Evolutionary conservation across 73 alveolate genomes (phyloP).

Genomic region (Uronychia setigera): DNA sequence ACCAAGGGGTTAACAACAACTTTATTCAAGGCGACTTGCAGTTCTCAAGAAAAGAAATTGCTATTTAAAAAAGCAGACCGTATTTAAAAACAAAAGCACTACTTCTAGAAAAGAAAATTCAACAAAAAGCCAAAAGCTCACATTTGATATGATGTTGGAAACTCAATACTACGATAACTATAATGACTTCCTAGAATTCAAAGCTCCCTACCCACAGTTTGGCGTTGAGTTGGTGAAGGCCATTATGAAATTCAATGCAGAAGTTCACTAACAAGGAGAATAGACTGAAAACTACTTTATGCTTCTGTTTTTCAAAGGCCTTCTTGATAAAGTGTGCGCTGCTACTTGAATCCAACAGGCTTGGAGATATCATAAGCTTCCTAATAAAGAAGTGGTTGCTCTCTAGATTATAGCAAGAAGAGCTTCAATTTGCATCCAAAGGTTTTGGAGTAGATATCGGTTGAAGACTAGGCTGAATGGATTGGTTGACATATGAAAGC

Average conservation of each 20-base stretch:
- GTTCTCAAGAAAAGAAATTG: not conserved
- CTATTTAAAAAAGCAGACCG: not conserved
- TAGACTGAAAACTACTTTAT: not conserved
- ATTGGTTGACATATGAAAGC: constrained; percentile 5
- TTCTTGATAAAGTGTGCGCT: constrained; percentile 10
- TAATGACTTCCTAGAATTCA: constrained; percentile 32
- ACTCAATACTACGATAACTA: constrained; percentile 26
- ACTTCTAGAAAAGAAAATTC: not conserved
- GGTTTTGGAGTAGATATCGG: constrained; percentile 43
- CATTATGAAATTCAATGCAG: constrained; percentile 14
- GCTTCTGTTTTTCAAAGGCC: constrained; percentile 13
- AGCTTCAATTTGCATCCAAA: constrained; percentile 43
- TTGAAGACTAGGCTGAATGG: constrained; percentile 41
- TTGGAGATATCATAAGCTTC: not conserved
- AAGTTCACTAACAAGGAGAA: not conserved
- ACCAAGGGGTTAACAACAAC: too few relatives aligned
- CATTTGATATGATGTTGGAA: not conserved
- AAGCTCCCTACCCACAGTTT: constrained; percentile 21
- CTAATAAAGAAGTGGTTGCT: not conserved
- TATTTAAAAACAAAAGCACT: not conserved
- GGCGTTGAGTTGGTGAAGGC: constrained; percentile 1
- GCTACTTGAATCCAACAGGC: constrained; percentile 22
- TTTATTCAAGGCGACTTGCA: too few relatives aligned
- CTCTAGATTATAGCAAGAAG: constrained; percentile 37
- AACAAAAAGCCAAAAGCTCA: not conserved